Conservation (phyloP, 345 rosid species). For the Camelina neglecta region DNA sequence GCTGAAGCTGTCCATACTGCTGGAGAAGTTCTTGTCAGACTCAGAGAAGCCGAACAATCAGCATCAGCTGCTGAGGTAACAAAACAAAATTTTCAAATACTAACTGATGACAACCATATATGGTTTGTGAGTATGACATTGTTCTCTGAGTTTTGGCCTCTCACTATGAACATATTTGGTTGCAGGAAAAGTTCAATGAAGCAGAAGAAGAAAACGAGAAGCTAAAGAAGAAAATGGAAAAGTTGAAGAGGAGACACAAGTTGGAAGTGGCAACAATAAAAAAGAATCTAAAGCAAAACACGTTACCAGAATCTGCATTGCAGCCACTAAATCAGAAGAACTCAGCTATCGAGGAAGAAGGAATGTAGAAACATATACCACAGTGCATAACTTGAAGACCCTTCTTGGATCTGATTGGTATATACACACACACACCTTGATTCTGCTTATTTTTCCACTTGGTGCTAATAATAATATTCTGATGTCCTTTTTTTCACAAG, state of each 20-base stretch:
- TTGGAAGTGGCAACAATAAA: constrained; percentile 89
- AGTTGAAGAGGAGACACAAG: constrained; percentile 86
- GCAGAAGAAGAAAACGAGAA: constrained; percentile 77
- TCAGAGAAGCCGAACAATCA: constrained; percentile 90
- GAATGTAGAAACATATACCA: constrained; percentile 37
- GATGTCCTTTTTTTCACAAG: constrained; percentile 36
- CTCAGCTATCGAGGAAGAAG: constrained; percentile 41
- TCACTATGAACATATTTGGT: constrained; percentile 12
- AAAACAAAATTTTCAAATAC: neutral
- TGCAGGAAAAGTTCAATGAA: constrained; percentile 63
- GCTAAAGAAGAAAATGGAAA: constrained; percentile 88
- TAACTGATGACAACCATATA: neutral
- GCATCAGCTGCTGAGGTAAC: constrained; percentile 81
- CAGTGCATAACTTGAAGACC: constrained; percentile 37
- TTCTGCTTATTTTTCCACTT: constrained; percentile 21
- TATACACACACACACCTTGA: constrained; percentile 1
- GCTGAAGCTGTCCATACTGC: constrained; percentile 99
- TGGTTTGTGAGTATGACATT: neutral
- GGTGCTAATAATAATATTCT: constrained; percentile 33
- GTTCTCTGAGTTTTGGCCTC: constrained; percentile 22
- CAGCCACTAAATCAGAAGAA: constrained; percentile 58
- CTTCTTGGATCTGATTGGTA: constrained; percentile 41
- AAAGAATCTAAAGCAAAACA: constrained; percentile 81
- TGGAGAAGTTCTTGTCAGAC: constrained; percentile 91
- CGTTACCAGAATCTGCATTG: constrained; percentile 82